Base-by-base conservation (phyloP, 495 filamentous ascomycete species). In the Peziza echinospora region DNA sequence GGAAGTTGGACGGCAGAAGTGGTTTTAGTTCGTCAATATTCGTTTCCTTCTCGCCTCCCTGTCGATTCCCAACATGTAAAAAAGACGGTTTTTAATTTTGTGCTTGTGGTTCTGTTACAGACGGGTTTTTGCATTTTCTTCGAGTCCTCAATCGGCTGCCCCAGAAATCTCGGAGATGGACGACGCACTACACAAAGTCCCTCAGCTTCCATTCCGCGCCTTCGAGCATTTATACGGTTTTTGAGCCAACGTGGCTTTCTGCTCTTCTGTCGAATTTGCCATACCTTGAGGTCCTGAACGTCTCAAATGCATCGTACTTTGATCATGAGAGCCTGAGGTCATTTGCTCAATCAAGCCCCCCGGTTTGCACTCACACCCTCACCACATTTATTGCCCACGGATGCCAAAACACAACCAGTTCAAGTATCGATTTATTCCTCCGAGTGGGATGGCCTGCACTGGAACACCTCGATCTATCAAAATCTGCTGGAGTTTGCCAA, bases 51-150 rank as follows among this genome's bases (percentile, higher is more conserved):
- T 5, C n/a, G n/a, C n/a, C n/a, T n/a, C n/a, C n/a, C n/a, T n/a
- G n/a, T n/a, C n/a, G n/a, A n/a, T n/a, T n/a, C n/a, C n/a, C n/a
- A n/a, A n/a, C n/a, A n/a, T n/a, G n/a, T n/a, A n/a, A n/a, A n/a
- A n/a, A n/a, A n/a, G n/a, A n/a, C n/a, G n/a, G n/a, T n/a, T n/a
- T n/a, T n/a, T n/a, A n/a, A n/a, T n/a, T n/a, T 23, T 8, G 23
- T 5, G 11, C 23, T 22, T 5, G 7, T n/a, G 21, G 13, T 39
- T 16, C 11, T 41, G n/a, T n/a, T 44, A 44, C 41, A 57, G 54
- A 50, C 2, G 46, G 48, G 42, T 57, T 62, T 30, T 40, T 56
- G 21, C 16, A 49, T 2, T 51, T 51, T 44, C 47, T 61, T 13
- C 49, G 44, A 1, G 39, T 39, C 10, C 30, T 62, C 9, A 37